phyloP scores from a whole-genome alignment of 2,329 filamentous ascomycete genomes.

The Uncinocarpus reesii region DNA sequence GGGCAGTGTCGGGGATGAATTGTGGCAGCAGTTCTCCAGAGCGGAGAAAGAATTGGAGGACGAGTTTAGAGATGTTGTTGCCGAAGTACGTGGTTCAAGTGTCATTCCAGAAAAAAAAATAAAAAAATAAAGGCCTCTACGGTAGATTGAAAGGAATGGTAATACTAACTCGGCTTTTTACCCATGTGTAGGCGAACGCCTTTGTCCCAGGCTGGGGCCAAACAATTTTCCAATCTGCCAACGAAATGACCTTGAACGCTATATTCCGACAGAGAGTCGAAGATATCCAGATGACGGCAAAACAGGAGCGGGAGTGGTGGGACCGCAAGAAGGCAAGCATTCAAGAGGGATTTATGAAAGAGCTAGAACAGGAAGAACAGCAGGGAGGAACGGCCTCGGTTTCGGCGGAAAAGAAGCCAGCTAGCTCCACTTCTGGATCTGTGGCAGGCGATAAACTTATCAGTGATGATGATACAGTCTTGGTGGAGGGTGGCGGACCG shows the following conservation, averaged over 20 bases:
- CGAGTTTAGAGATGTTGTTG: conserved; percentile 85
- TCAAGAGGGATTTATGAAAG: conserved; percentile 69
- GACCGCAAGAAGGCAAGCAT: conserved; percentile 67
- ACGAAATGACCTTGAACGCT: conserved; percentile 84
- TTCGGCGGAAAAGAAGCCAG: conserved; percentile 15
- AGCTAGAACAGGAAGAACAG: conserved; percentile 47
- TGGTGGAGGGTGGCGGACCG: conserved; percentile 57
- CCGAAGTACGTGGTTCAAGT: conserved; percentile 54
- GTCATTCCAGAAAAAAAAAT: background rate
- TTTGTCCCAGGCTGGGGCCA: conserved; percentile 83
- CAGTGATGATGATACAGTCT: conserved; percentile 64
- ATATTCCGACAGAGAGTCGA: conserved; percentile 63
- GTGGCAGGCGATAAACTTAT: conserved; percentile 25
- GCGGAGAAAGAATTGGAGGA: conserved; percentile 98
- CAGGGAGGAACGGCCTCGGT: background rate
- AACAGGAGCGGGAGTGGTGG: conserved; percentile 83
- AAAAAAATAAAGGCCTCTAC: too few relatives aligned
- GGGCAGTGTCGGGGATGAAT: conserved; percentile 87
- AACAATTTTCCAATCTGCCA: conserved; percentile 91
- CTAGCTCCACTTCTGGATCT: conserved; percentile 18
- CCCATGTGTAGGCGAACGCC: conserved; percentile 65
- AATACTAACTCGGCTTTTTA: conserved; percentile 7
- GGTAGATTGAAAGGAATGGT: too few relatives aligned
- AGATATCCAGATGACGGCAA: conserved; percentile 61
- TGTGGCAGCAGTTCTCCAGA: conserved; percentile 83